A percentile compares a stretch with the other conserved stretches of the same genome.
These are phyloP conservation scores for Globisporangium recalcitrans DNA, from an alignment of 352 stramenopile genomes.

Conservation along the genomic window DNA sequence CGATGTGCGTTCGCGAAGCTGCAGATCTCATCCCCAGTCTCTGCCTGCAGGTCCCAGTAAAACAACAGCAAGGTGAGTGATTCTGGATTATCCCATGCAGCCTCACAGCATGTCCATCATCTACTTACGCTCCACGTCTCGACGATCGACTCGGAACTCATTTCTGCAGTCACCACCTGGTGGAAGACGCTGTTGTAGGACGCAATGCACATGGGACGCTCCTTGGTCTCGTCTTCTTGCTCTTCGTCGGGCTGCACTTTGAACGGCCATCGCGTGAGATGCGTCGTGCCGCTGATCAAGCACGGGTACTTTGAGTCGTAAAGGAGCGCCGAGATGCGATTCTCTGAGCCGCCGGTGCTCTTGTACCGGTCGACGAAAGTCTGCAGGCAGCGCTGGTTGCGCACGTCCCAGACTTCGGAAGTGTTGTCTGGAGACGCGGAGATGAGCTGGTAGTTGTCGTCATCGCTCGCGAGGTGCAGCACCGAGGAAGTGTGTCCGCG, in stretches of 20 bases:
- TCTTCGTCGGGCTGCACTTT: conserved; percentile 38
- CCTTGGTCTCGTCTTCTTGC: conserved; percentile 36
- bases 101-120: neutral
- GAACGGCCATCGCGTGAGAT: conserved; percentile 64
- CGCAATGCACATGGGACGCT: conserved; percentile 46
- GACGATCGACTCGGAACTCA: conserved; percentile 68
- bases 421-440: conserved; percentile 79
- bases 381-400: conserved; percentile 75
- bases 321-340: conserved; percentile 59
- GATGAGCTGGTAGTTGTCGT: conserved; percentile 84
- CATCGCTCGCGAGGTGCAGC: conserved; percentile 67
- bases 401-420: conserved; percentile 82
- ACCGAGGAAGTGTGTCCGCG: conserved; percentile 72
- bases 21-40: conserved; percentile 79
- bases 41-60: conserved; percentile 21
- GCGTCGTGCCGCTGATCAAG: conserved; percentile 61
- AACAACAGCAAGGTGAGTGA: neutral
- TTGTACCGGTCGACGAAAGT: conserved; percentile 66
- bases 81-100: neutral
- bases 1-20: conserved; percentile 71
- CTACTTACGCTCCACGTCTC: conserved; percentile 64
- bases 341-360: conserved; percentile 48
- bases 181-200: conserved; percentile 83
- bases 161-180: conserved; percentile 73
- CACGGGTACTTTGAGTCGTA: conserved; percentile 64